phyloP scores from a whole-genome alignment of 1,139 yeast species.

The Suhomyces anneliseae region DNA sequence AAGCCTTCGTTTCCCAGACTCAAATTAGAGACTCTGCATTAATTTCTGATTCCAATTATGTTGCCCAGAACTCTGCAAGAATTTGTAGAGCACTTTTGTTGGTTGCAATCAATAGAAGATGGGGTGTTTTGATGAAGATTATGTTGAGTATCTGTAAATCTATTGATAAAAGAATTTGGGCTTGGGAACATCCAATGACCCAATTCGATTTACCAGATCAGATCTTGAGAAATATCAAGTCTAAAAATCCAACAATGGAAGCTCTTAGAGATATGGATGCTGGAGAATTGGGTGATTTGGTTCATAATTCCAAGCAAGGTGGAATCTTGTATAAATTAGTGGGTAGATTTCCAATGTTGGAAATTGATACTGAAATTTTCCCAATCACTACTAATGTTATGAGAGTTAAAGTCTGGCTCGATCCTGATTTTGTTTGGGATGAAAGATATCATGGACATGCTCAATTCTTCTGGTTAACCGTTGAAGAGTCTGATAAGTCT shows the following conservation, averaged over 20 bases:
- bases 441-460: conserved; percentile 75
- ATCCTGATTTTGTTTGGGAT: conserved; percentile 86
- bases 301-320: conserved; percentile 81
- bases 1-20: conserved; percentile 82
- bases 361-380: conserved; percentile 77
- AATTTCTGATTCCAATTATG: conserved; percentile 84
- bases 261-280: conserved; percentile 71
- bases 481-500: conserved; percentile 78
- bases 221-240: conserved; percentile 60
- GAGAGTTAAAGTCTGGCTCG: conserved; percentile 70
- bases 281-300: conserved; percentile 82
- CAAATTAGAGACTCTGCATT: conserved; percentile 75
- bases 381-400: conserved; percentile 88
- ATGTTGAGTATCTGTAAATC: conserved; percentile 83
- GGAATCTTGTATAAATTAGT: conserved; percentile 56
- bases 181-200: conserved; percentile 84
- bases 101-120: conserved; percentile 80
- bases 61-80: conserved; percentile 93
- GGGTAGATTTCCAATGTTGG: conserved; percentile 71
- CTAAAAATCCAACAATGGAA: conserved; percentile 68
- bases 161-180: conserved; percentile 82
- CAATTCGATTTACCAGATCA: conserved; percentile 81
- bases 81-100: conserved; percentile 88
- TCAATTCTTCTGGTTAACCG: conserved; percentile 89
- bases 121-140: conserved; percentile 80